phyloP scores from a whole-genome alignment of 495 filamentous ascomycete genomes.

The Patellaria atrata region DNA sequence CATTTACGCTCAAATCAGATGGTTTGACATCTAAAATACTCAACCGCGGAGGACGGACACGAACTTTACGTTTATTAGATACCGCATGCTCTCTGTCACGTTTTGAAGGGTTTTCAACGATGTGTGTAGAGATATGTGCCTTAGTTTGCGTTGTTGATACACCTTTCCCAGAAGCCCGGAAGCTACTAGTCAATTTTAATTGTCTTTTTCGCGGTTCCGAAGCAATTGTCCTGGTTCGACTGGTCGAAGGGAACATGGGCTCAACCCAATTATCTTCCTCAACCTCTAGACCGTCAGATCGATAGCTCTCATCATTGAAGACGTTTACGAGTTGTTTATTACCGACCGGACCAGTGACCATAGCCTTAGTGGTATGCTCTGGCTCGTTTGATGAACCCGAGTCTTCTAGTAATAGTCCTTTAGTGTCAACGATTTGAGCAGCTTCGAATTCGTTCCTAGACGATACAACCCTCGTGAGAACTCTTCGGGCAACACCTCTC shows the following conservation, averaged over 20 bases:
- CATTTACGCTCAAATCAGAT: constrained; percentile 1
- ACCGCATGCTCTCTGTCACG: too few relatives aligned
- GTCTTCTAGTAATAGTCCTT: too few relatives aligned
- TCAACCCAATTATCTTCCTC: constrained; percentile 45
- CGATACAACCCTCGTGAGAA: too few relatives aligned
- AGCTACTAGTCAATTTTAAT: constrained; percentile 19
- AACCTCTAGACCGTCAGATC: constrained; percentile 23
- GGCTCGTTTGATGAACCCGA: too few relatives aligned
- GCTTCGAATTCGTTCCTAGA: too few relatives aligned
- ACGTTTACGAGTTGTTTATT: too few relatives aligned
- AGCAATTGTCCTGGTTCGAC: constrained; percentile 9
- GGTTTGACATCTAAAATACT: constrained; percentile 50
- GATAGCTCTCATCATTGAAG: constrained; percentile 6
- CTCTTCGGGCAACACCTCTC: constrained; percentile 36
- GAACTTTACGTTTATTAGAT: too few relatives aligned
- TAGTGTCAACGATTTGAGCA: too few relatives aligned
- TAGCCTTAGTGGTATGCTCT: too few relatives aligned
- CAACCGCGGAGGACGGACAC: constrained; percentile 38
- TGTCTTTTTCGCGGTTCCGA: constrained; percentile 8
- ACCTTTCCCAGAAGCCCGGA: constrained; percentile 21
- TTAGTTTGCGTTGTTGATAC: constrained; percentile 19
- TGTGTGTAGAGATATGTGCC: constrained; percentile 24
- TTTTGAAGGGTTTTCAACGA: too few relatives aligned
- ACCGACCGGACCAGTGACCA: too few relatives aligned
- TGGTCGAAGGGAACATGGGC: constrained; percentile 35